Conservation (phyloP, 2,329 filamentous ascomycete species). For the Teratosphaeria pseudoeucalypti region DNA sequence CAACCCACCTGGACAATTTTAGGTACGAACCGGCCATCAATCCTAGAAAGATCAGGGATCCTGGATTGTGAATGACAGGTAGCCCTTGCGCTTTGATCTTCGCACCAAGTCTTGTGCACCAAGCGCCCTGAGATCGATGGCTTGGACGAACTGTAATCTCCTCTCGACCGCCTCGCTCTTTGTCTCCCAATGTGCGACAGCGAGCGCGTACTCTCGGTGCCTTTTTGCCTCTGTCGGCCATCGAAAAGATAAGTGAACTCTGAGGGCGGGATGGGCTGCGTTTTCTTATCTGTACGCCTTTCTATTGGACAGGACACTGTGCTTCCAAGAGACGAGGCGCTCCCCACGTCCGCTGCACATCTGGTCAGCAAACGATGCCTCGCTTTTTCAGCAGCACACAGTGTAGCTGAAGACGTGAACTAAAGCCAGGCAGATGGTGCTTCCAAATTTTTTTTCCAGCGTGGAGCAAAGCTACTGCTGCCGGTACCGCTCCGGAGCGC, state of each 20-base stretch:
- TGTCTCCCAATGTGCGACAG: background rate
- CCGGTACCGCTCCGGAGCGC: background rate
- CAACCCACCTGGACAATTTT: background rate
- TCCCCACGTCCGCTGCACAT: background rate
- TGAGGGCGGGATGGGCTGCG: background rate
- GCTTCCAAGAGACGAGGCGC: background rate
- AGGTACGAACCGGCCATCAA: background rate
- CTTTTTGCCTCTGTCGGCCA: background rate
- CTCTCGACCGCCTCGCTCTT: background rate
- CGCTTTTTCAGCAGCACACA: background rate
- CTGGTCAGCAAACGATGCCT: background rate
- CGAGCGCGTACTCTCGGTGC: background rate
- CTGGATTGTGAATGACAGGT: background rate
- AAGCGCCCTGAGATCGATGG: background rate
- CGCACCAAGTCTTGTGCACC: no score
- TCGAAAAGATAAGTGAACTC: background rate
- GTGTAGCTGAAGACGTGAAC: background rate
- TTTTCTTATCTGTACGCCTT: background rate
- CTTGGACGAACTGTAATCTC: background rate
- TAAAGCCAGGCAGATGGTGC: background rate
- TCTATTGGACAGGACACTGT: background rate
- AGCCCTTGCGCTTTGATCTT: background rate
- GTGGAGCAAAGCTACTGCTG: background rate
- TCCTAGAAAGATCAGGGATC: background rate
- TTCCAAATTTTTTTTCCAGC: background rate